Evolutionary conservation across 495 filamentous ascomycete species (phyloP), one percentile per base, ranked within the genome.

Genomic region (Friedmanniomyces simplex): DNA sequence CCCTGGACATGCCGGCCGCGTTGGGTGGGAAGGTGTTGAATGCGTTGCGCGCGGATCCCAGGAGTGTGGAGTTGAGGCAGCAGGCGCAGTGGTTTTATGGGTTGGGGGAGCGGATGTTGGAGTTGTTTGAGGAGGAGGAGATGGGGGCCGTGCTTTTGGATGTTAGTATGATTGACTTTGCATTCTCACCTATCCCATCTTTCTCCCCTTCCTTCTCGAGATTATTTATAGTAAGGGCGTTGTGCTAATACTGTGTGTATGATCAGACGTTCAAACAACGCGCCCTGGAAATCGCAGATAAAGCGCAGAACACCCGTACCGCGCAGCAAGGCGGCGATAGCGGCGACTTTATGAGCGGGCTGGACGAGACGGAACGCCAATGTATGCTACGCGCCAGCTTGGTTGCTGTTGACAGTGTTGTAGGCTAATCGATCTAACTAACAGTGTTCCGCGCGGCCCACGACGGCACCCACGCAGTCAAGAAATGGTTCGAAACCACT

Each of bases 51-150:
- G 93, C 93, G 46, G 88, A 95, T 63, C 86, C 93, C 0, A 82
- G 82, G 53, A 86, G 84, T 5, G 87, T 98, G 10, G 88, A 95
- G 57, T 66, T 98, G 43, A 82, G 93, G 39, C 78, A 83, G 16
- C 75, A 88, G 66, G 89, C 88, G 46, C 83, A 85, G 16, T 83
- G 95, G 68, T 95, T 93, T 67, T 97, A 95, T 72, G 82, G 77
- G 7, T 77, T 96, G 14, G 89, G 85, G 16, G 83, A 85, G 61
- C 79, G 88, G 49, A 86, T 95, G 66, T 74, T 98, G 55, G 90
- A 96, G 57, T 71, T 98, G 10, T 90, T 93, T 53, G 91, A 96
- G 59, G 90, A 96, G 69, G 85, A 88, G 59, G 89, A 94, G 68
- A 78, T 96, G 72, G 84, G 83, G 41, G 84, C 87, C 66, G 79